Conservation (phyloP, 177 flowering plant species). For the Tripterygium wilfordii region DNA sequence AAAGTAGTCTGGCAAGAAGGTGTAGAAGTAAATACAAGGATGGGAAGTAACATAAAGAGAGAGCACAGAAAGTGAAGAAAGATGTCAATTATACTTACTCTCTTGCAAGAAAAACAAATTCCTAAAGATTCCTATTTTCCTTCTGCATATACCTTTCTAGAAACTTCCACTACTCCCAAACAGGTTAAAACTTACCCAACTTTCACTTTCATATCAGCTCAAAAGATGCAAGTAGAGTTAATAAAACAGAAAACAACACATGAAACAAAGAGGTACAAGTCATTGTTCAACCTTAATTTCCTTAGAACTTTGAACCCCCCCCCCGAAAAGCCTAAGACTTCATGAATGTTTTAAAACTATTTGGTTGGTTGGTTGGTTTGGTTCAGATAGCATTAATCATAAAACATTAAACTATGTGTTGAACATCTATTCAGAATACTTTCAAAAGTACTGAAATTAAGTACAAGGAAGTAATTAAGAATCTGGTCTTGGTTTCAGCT, state of each 20-base stretch:
- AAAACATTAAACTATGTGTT: too few relatives aligned
- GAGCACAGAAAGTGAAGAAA: slow-evolving; percentile 24
- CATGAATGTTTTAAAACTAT: background rate
- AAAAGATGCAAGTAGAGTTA: slow-evolving; percentile 19
- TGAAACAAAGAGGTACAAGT: slow-evolving; percentile 38
- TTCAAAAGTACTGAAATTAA: too few relatives aligned
- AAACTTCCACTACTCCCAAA: slow-evolving; percentile 34
- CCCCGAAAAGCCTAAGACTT: background rate
- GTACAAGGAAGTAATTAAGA: too few relatives aligned
- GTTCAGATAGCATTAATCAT: background rate
- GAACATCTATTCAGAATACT: too few relatives aligned
- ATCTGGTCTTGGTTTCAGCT: too few relatives aligned
- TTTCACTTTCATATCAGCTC: slow-evolving; percentile 29
- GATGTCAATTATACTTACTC: slow-evolving; percentile 24
- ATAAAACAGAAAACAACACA: slow-evolving; percentile 51
- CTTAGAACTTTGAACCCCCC: slow-evolving; percentile 24
- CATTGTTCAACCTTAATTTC: slow-evolving; percentile 9
- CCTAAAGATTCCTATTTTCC: slow-evolving; percentile 53
- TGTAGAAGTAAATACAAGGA: background rate
- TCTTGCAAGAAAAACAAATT: slow-evolving; percentile 43
- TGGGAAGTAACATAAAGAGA: slow-evolving; percentile 9
- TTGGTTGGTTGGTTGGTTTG: background rate
- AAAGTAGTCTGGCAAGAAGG: too few relatives aligned
- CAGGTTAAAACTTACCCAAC: slow-evolving; percentile 31
- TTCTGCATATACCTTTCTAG: slow-evolving; percentile 36